These are phyloP conservation scores for Insectozyma bohioensis DNA, from an alignment of 1,139 yeast species.

Conservation along the genomic window DNA sequence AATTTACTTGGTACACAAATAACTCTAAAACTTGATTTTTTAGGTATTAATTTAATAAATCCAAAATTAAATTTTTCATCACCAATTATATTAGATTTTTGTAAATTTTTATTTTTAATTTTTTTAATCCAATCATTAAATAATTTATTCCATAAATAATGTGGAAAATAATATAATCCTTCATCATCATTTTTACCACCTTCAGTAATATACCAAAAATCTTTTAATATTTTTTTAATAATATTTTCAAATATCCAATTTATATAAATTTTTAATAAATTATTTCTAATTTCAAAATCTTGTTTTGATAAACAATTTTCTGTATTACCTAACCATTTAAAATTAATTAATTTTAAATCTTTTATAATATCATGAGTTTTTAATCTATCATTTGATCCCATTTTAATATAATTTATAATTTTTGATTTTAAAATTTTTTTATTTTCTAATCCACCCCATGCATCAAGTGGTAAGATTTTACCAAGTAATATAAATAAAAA, in stretches of 20 bases:
- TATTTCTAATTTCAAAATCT: slow-evolving; percentile 32
- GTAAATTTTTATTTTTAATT: slow-evolving; percentile 35
- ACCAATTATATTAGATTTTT: slow-evolving; percentile 6
- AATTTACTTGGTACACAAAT: slow-evolving; percentile 54
- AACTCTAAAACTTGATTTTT: slow-evolving; percentile 54
- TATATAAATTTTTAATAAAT: slow-evolving; percentile 42
- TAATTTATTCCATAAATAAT: slow-evolving; percentile 54
- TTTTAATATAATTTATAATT: slow-evolving; percentile 39
- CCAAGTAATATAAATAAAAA: slow-evolving; percentile 44
- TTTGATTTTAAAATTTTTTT: slow-evolving; percentile 37
- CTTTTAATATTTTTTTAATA: slow-evolving; percentile 47
- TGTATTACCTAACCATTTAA: slow-evolving; percentile 48
- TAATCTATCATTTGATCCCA: slow-evolving; percentile 33
- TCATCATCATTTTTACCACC: slow-evolving; percentile 33
- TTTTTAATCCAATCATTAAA: slow-evolving; percentile 39
- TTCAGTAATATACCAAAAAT: slow-evolving; percentile 71
- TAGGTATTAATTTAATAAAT: slow-evolving; percentile 52
- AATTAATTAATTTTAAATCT: slow-evolving; percentile 35
- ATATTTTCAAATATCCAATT: slow-evolving; percentile 58
- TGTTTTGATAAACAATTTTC: slow-evolving; percentile 29
- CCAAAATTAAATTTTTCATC: slow-evolving; percentile 31
- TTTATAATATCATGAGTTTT: slow-evolving; percentile 23
- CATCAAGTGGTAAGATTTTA: slow-evolving; percentile 49
- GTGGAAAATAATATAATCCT: slow-evolving; percentile 51
- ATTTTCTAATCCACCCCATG: slow-evolving; percentile 59